Conservation (phyloP, 2,329 filamentous ascomycete genomes). For the Hypoxylon sp. region DNA sequence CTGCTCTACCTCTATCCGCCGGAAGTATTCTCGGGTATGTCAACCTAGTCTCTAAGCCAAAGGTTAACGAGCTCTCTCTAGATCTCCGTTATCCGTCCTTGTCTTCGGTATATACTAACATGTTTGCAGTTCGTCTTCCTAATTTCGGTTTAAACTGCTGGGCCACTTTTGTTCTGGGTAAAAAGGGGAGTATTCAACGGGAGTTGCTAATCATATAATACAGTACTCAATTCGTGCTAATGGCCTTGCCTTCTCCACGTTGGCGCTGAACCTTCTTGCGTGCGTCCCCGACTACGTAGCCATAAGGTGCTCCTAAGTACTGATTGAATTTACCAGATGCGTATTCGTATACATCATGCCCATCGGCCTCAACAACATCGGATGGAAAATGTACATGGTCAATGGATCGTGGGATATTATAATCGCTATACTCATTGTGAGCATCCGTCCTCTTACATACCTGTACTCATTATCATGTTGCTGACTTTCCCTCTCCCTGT, state of each 20-base stretch:
- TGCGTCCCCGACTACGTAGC: conserved; percentile 31
- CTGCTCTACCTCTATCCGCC: conserved; percentile 64
- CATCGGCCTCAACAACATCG: conserved; percentile 60
- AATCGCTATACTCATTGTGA: conserved; percentile 57
- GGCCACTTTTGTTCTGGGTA: background rate
- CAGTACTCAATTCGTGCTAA: conserved; percentile 66
- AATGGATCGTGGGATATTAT: conserved; percentile 62
- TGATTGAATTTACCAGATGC: conserved; percentile 47
- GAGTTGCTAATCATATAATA: conserved; percentile 25
- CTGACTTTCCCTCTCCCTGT: conserved; percentile 8
- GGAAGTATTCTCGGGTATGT: conserved; percentile 58
- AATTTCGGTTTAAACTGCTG: background rate
- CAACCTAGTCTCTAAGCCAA: background rate
- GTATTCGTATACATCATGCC: conserved; percentile 60
- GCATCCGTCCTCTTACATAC: conserved; percentile 22
- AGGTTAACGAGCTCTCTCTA: background rate
- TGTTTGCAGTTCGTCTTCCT: conserved; percentile 14
- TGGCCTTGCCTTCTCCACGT: conserved; percentile 59
- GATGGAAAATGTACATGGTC: conserved; percentile 65
- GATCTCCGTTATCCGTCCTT: background rate
- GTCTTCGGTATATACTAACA: conserved; percentile 13
- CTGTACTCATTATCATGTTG: background rate
- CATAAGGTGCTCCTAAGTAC: conserved; percentile 14
- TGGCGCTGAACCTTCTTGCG: conserved; percentile 49
- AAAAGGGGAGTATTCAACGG: background rate